Conservation (phyloP, 73 alveolate species). For the Tetrahymena borealis region DNA sequence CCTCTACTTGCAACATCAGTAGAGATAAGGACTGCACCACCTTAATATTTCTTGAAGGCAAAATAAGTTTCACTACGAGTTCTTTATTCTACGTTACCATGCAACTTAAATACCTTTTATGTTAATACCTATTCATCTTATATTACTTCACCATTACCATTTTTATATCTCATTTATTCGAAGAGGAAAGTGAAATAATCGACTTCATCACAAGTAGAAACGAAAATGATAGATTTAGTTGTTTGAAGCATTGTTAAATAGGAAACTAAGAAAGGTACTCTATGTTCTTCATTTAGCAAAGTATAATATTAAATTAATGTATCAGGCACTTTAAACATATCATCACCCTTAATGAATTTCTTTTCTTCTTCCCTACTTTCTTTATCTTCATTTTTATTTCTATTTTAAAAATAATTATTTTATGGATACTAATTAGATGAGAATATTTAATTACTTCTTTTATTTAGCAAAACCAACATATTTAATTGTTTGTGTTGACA, state of each 20-base stretch:
- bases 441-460: not conserved
- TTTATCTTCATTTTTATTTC: not conserved
- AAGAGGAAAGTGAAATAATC: slow-evolving; percentile 47
- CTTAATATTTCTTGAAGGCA: slow-evolving; percentile 65
- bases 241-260: not conserved
- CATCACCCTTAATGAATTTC: not conserved
- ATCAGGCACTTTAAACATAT: slow-evolving; percentile 7
- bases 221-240: slow-evolving; percentile 49
- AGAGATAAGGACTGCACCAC: slow-evolving; percentile 69
- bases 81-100: slow-evolving; percentile 91
- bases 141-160: slow-evolving; percentile 18
- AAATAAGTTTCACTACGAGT: slow-evolving; percentile 74
- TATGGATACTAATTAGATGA: no score
- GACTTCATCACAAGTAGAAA: slow-evolving; percentile 66
- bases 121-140: slow-evolving; percentile 47
- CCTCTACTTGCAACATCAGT: slow-evolving; percentile 97
- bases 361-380: not conserved
- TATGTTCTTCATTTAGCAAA: slow-evolving; percentile 25
- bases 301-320: slow-evolving; percentile 32
- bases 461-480: not conserved
- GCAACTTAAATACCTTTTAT: slow-evolving; percentile 74
- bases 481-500: not conserved
- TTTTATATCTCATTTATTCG: slow-evolving; percentile 12
- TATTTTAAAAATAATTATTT: not conserved
- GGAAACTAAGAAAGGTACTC: slow-evolving; percentile 24